Evolutionary conservation across 2,329 filamentous ascomycete species (phyloP), one percentile per base, ranked within the genome.

Genomic region (Xylariales sp.): DNA sequence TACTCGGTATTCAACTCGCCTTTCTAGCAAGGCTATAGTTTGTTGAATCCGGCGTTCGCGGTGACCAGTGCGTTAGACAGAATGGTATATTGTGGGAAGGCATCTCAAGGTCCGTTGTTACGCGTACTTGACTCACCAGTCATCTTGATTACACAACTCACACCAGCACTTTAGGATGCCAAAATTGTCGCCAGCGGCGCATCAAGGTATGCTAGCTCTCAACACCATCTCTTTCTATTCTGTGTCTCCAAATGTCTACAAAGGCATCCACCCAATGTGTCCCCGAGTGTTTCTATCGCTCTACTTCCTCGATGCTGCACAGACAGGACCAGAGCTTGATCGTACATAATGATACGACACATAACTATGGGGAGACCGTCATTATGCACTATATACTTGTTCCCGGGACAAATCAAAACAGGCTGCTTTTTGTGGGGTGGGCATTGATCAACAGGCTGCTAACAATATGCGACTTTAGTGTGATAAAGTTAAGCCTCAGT

Each of bases 401-500:
- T n/a, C n/a, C n/a, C n/a, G n/a, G n/a, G n/a, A n/a, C n/a, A n/a
- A n/a, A n/a, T n/a, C n/a, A n/a, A n/a, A n/a, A n/a, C n/a, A n/a
- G n/a, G n/a, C n/a, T n/a, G n/a, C n/a, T n/a, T n/a, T n/a, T n/a
- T n/a, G n/a, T n/a, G n/a, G n/a, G n/a, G n/a, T n/a, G n/a, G n/a
- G n/a, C n/a, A n/a, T n/a, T n/a, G n/a, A n/a, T n/a, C n/a, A n/a
- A n/a, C n/a, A n/a, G n/a, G n/a, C n/a, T n/a, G n/a, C n/a, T n/a
- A n/a, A n/a, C n/a, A n/a, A n/a, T n/a, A n/a, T n/a, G n/a, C n/a
- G 16, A 34, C 15, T 31, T 13, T 44, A 78, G 75, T 83, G 79
- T 59, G 78, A 83, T 56, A 78, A 77, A 53, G 66, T 69, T 32
- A 66, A 64, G 28, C 78, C 79, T 5, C 68, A 75, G 50, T 83